These are phyloP conservation scores for Alternaria consortialis DNA, from an alignment of 2,329 filamentous ascomycete species.

Conservation along the genomic window DNA sequence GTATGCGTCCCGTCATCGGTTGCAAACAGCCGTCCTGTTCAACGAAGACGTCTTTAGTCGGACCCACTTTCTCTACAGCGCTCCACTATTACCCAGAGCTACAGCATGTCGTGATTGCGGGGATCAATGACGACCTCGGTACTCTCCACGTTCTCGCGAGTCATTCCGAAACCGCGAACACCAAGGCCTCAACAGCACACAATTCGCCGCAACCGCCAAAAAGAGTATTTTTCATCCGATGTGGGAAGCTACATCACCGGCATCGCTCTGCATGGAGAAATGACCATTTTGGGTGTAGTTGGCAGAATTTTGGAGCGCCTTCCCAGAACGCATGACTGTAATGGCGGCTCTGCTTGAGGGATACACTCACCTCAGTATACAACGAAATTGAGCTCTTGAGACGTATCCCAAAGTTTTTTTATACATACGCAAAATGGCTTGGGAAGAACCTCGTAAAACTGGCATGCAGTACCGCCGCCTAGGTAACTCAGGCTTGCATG, in stretches of 20 bases:
- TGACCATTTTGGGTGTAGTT: background rate
- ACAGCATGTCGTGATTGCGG: slow-evolving; percentile 22
- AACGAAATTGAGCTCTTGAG: background rate
- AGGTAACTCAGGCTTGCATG: slow-evolving; percentile 76
- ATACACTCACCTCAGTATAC: background rate
- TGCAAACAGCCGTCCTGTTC: background rate
- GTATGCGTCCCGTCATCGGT: background rate
- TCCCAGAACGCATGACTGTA: background rate
- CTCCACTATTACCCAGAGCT: slow-evolving; percentile 1
- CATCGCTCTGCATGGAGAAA: background rate
- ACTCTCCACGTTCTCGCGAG: background rate
- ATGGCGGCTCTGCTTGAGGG: background rate
- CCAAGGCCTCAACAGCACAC: slow-evolving; percentile 4
- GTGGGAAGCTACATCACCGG: background rate
- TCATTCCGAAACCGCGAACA: background rate
- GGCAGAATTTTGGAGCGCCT: slow-evolving; percentile 3
- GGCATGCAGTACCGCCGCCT: slow-evolving; percentile 71
- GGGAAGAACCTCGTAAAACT: slow-evolving; percentile 44
- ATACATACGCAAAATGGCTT: slow-evolving; percentile 31
- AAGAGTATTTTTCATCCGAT: slow-evolving; percentile 7
- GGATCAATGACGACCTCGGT: slow-evolving; percentile 17
- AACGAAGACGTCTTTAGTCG: slow-evolving; percentile 5
- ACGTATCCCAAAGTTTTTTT: background rate
- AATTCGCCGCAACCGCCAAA: slow-evolving; percentile 1
- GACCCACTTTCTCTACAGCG: slow-evolving; percentile 7